phyloP scores from a whole-genome alignment of 2,329 filamentous ascomycete genomes.

The Allantophomopsis lycopodina region DNA sequence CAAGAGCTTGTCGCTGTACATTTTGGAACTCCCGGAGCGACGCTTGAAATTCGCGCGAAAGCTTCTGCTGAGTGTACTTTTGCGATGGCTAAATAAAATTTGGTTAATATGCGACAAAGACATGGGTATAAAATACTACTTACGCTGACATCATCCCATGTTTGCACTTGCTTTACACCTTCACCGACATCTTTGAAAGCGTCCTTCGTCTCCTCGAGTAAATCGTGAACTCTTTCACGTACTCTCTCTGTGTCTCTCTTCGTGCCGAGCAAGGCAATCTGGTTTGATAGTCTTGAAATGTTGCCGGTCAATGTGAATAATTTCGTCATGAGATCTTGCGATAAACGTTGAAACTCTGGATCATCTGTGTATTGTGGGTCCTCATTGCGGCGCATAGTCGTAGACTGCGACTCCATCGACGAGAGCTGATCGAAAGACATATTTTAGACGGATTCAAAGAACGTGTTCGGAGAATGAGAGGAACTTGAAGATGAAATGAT shows the following conservation, averaged over 20 bases:
- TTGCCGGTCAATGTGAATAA: constrained; percentile 82
- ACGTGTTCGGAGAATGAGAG: not conserved
- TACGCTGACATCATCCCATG: constrained; percentile 75
- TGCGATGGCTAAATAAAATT: constrained; percentile 59
- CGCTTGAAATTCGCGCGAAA: constrained; percentile 84
- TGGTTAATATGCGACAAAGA: constrained; percentile 2
- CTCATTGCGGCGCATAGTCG: constrained; percentile 51
- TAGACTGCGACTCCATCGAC: constrained; percentile 69
- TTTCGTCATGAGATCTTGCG: constrained; percentile 72
- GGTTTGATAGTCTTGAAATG: constrained; percentile 71
- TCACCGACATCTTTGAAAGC: constrained; percentile 88
- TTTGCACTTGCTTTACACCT: constrained; percentile 81
- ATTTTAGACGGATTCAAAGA: constrained; percentile 3
- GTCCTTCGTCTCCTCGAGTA: constrained; percentile 74
- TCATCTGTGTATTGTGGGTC: constrained; percentile 76
- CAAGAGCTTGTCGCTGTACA: constrained; percentile 78
- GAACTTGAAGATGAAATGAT: not conserved
- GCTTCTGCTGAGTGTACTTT: constrained; percentile 91
- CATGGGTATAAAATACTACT: constrained; percentile 12
- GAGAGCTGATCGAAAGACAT: constrained; percentile 93
- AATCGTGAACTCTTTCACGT: constrained; percentile 76
- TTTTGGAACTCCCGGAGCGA: constrained; percentile 83
- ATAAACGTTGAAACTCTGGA: constrained; percentile 77
- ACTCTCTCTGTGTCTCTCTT: constrained; percentile 84
- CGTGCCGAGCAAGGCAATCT: constrained; percentile 77